phyloP scores from a whole-genome alignment of 1,139 yeast species.

The Geotrichum klebahnii region DNA sequence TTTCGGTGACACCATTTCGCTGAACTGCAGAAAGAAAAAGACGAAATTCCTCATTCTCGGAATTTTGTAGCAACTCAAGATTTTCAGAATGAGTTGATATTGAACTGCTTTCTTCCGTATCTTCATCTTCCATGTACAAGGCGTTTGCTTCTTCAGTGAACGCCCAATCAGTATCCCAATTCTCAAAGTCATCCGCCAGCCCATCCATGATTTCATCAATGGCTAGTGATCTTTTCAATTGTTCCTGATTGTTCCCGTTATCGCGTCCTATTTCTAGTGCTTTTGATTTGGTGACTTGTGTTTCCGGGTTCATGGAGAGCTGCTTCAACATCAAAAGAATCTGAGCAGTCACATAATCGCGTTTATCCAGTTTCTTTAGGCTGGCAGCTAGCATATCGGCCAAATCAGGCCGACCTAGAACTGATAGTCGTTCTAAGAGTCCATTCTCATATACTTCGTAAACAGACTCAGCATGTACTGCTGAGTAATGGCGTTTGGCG shows the following conservation, averaged over 20 bases:
- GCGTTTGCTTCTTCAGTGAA: conserved; percentile 5
- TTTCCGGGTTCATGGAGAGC: conserved; percentile 13
- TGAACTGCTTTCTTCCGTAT: conserved; percentile 1
- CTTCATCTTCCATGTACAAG: not conserved
- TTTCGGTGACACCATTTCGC: not conserved
- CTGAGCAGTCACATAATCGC: conserved; percentile 17
- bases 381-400: conserved; percentile 4
- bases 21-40: conserved; percentile 5
- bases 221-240: not conserved
- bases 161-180: conserved; percentile 10
- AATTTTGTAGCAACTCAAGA: not conserved
- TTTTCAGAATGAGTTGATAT: not conserved
- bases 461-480: conserved; percentile 14
- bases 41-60: conserved; percentile 1
- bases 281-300: not conserved
- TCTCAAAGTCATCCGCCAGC: conserved; percentile 1
- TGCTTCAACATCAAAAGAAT: conserved; percentile 11
- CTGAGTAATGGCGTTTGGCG: conserved; percentile 13
- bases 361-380: conserved; percentile 1
- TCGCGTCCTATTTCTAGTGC: conserved; percentile 1
- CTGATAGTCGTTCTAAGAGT: conserved; percentile 11
- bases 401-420: conserved; percentile 13
- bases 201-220: conserved; percentile 10
- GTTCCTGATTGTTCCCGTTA: not conserved
- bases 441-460: conserved; percentile 8